Base-by-base conservation (phyloP, 2,329 filamentous ascomycete genomes). In the Fusarium pseudoanthophilum region DNA sequence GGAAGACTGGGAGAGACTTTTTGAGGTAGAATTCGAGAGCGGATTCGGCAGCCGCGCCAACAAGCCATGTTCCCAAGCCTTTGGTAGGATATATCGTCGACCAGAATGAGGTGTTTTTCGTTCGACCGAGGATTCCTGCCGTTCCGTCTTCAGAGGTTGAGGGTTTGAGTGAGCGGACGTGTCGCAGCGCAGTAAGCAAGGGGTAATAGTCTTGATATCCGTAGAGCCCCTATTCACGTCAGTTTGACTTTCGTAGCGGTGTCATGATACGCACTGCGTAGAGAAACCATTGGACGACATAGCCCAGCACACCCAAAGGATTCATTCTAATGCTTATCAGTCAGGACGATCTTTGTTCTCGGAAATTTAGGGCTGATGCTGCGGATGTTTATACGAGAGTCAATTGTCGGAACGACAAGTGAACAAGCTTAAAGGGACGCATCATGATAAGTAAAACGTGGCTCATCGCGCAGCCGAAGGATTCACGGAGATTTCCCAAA, bases 201-300 rank as follows among this genome's bases (percentile, higher is more conserved):
- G 64, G 61, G 14, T 65, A 48, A 2, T 58, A 48, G 15, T 28
- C n/a, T 4, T 65, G 20, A 15, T 58, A 66, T n/a, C 30, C 48
- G 30, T 66, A 66, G 6, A 53, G 61, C 10, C 18, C 42, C 61
- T 66, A 24, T 18, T 2, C 18, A 20, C 1, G 16, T 66, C 5
- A 62, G 21, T 2, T 5, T 10, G 6, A 8, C 7, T 28, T 5
- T 21, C 11, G 7, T 7, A 15, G 5, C 1, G 9, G 28, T 21
- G 14, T 34, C 42, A 16, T 46, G 30, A 16, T 28, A 13, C 55
- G 14, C 6, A 58, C 55, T 13, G 10, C 7, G 16, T 16, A 48
- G 10, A 48, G 6, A 28, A 58, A 5, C n/a, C 20, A 5, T 26
- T 28, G n/a, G 13, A 28, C 6, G 6, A 3, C 5, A 11, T 13